phyloP scores from a whole-genome alignment of 768 basidiomycete species.

The Boletus speciosus region DNA sequence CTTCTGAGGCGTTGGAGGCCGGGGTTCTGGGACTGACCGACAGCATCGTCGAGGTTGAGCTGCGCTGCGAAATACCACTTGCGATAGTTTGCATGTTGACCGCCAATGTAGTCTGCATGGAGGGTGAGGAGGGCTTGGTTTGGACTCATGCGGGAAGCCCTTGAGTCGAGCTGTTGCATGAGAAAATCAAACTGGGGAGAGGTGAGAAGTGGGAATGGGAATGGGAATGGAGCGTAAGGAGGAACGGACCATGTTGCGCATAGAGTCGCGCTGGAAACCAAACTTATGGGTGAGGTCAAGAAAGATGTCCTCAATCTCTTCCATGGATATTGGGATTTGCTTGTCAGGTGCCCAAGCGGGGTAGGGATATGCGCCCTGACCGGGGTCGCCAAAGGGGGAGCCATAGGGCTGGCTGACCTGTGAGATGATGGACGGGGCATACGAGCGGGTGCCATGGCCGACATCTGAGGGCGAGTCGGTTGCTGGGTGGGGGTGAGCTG shows the following conservation, averaged over 20 bases:
- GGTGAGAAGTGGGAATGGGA: conserved; percentile 3
- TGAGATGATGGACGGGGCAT: conserved; percentile 57
- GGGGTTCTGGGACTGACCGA: conserved; percentile 91
- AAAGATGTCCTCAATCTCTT: conserved; percentile 98
- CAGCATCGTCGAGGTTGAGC: conserved; percentile 97
- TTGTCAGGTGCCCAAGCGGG: conserved; percentile 94
- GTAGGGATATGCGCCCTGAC: conserved; percentile 64
- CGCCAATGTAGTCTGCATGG: conserved; percentile 98
- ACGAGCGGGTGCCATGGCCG: conserved; percentile 39
- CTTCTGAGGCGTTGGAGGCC: conserved; percentile 86
- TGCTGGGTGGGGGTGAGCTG: conserved; percentile 2
- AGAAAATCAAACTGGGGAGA: conserved; percentile 82
- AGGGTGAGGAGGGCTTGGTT: conserved; percentile 94
- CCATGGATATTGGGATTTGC: conserved; percentile 93
- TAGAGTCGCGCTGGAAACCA: conserved; percentile 94
- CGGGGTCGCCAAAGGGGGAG: conserved; percentile 58
- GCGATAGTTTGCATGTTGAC: conserved; percentile 97
- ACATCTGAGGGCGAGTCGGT: conserved; percentile 29
- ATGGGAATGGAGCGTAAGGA: background rate
- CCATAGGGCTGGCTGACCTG: conserved; percentile 56
- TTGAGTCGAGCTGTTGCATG: conserved; percentile 96
- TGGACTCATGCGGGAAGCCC: conserved; percentile 97
- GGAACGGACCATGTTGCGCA: conserved; percentile 82
- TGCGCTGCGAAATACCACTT: conserved; percentile 99
- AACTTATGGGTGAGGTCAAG: conserved; percentile 98